Percentiles rank a stretch among this genome's conserved stretches.
phyloP scores from a whole-genome alignment of 805 yeast species.

The Candida odintsovae region DNA sequence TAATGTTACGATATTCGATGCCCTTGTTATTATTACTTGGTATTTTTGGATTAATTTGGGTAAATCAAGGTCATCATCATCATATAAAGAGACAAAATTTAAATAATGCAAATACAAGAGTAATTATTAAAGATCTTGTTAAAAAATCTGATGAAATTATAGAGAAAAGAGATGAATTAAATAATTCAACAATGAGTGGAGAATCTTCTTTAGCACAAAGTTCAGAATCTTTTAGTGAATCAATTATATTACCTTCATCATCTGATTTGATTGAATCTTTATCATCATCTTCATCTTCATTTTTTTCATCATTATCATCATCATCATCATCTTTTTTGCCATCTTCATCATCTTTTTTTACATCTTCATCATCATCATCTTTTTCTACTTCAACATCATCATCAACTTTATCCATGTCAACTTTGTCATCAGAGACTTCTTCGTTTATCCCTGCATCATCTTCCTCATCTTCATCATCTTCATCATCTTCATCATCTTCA shows the following conservation, averaged over 20 bases:
- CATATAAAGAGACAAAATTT: background rate
- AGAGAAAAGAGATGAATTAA: background rate
- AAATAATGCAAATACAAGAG: background rate
- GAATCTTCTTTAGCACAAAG: background rate
- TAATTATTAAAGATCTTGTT: background rate
- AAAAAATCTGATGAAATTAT: background rate
- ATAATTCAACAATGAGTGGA: background rate
- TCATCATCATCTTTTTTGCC: too few species aligned
- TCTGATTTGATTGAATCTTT: background rate
- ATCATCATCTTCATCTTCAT: too few species aligned
- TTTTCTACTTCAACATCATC: conserved; percentile 3
- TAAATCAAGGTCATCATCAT: background rate
- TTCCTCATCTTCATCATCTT: background rate
- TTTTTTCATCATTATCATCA: too few species aligned
- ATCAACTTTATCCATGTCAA: background rate
- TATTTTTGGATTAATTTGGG: background rate
- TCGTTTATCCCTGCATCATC: conserved; percentile 2
- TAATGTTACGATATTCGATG: background rate
- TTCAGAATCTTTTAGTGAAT: too few species aligned
- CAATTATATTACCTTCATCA: background rate
- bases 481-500: too few species aligned
- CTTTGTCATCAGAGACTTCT: conserved; percentile 4
- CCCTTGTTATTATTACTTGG: background rate
- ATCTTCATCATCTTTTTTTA: too few species aligned
- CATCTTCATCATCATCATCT: too few species aligned